A percentile compares a stretch with the other conserved stretches of the same genome.
phyloP scores from a whole-genome alignment of 306 rosid genomes.

The Castanea sativa region DNA sequence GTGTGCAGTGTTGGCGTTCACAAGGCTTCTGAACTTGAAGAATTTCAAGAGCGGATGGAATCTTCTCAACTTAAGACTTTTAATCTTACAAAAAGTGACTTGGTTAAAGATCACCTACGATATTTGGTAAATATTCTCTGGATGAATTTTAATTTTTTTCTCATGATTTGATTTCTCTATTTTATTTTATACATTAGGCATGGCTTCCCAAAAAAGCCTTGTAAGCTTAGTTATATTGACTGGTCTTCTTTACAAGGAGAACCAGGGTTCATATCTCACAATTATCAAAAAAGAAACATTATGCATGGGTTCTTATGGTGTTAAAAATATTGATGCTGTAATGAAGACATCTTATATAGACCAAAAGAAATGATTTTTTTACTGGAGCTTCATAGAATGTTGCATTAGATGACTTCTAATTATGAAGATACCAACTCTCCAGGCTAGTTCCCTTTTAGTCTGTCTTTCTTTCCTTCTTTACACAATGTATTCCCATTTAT shows the following conservation, averaged over 20 bases:
- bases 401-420: not conserved
- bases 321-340: not conserved
- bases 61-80: slow-evolving; percentile 58
- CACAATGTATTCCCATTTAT: no score
- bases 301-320: not conserved
- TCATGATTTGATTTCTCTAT: not conserved
- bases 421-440: not conserved
- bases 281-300: no score
- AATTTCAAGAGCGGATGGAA: slow-evolving; percentile 58
- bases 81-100: slow-evolving; percentile 74
- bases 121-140: slow-evolving; percentile 62
- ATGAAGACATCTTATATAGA: not conserved
- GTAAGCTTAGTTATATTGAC: no score
- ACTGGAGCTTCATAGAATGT: not conserved
- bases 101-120: slow-evolving; percentile 91
- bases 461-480: not conserved
- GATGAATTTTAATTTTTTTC: not conserved
- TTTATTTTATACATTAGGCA: not conserved
- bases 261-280: no score
- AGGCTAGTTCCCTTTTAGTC: not conserved
- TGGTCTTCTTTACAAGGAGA: no score
- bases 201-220: no score
- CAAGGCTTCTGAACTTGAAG: slow-evolving; percentile 59
- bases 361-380: not conserved
- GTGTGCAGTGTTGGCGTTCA: slow-evolving; percentile 82